Base-by-base conservation (phyloP, 2,329 filamentous ascomycete species). In the Botrytis elliptica region DNA sequence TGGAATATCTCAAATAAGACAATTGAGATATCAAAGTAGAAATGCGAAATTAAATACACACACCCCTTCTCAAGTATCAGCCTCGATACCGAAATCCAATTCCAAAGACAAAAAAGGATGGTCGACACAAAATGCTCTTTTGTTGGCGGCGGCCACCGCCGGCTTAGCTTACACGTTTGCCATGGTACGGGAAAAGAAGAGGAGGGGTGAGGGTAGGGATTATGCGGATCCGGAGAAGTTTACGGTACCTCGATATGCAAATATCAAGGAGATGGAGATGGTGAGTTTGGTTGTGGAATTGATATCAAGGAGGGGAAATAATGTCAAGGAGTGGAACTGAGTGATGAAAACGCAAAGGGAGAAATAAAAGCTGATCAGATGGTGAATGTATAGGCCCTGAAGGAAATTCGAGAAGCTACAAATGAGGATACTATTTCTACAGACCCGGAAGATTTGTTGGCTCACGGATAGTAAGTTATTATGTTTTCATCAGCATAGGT, bases 361-460 rank as follows among this genome's bases (percentile, higher is more conserved):
- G 33, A 4, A 55, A 18, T 9, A 16, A 44, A 68, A 42, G 8
- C 25, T 73, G 55, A 64, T 70, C 60, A 52, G 55, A 70, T 38
- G 52, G 46, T 62, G 33, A 55, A 42, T n/a, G 57, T 64, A 46
- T 75, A 90, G 89, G 88, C 89, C 0, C 81, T 90, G 63, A 78
- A 81, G 62, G 86, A 88, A 75, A 90, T 91, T 72, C 85, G 86
- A 81, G 73, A 76, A 83, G 77, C 79, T 85, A 87, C 73, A 81
- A 78, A 84, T 25, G 85, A 88, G 67, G 88, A 90, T 75, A 85
- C 89, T 64, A 87, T 91, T 57, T 91, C 88, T 16, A 90, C 85
- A 0, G 89, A 91, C 72, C 85, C 88, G 0, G 89, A 91, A 22
- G 89, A 91, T 76, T 82, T 91, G 60, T 84, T 85, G 62, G 84